Percentiles rank a stretch among this genome's conserved stretches.
These are phyloP conservation scores for Claviceps sp. DNA, from an alignment of 2,329 filamentous ascomycete species.

Conservation along the genomic window DNA sequence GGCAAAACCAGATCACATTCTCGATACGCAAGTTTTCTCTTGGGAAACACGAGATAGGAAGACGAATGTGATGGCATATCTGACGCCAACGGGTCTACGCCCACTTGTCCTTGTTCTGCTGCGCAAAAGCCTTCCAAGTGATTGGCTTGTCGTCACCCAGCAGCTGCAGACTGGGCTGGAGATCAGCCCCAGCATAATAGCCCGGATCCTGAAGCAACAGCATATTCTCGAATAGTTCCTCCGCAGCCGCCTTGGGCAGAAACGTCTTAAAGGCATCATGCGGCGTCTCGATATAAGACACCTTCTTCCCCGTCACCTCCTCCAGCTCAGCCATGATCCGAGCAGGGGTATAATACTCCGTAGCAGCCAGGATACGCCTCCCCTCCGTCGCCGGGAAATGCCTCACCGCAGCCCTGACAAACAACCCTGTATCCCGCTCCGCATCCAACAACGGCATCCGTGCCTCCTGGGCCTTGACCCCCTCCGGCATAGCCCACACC, in stretches of 20 bases:
- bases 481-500: slow-evolving; percentile 14
- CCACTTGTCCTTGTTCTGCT: slow-evolving; percentile 19
- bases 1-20: no score
- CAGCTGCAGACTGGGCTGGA: slow-evolving; percentile 19
- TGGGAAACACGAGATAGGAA: background rate
- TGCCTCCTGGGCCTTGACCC: slow-evolving; percentile 16
- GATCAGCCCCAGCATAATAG: slow-evolving; percentile 24
- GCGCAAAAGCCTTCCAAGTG: slow-evolving; percentile 24
- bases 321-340: slow-evolving; percentile 21
- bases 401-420: slow-evolving; percentile 22
- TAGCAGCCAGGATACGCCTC: slow-evolving; percentile 22
- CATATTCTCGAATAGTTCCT: slow-evolving; percentile 30
- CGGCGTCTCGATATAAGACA: slow-evolving; percentile 17
- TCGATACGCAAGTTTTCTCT: no score
- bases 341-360: slow-evolving; percentile 22
- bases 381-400: slow-evolving; percentile 19
- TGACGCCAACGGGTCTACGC: background rate
- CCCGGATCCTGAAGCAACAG: slow-evolving; percentile 27
- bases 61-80: background rate
- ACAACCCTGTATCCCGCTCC: slow-evolving; percentile 25
- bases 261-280: slow-evolving; percentile 23
- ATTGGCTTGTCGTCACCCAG: slow-evolving; percentile 22
- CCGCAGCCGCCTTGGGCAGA: slow-evolving; percentile 13
- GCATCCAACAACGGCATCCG: slow-evolving; percentile 25
- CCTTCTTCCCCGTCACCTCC: slow-evolving; percentile 20